Evolutionary conservation across 306 rosid genomes (phyloP), one percentile per base, ranked within the genome.

Genomic region (Cucumis cinereus): DNA sequence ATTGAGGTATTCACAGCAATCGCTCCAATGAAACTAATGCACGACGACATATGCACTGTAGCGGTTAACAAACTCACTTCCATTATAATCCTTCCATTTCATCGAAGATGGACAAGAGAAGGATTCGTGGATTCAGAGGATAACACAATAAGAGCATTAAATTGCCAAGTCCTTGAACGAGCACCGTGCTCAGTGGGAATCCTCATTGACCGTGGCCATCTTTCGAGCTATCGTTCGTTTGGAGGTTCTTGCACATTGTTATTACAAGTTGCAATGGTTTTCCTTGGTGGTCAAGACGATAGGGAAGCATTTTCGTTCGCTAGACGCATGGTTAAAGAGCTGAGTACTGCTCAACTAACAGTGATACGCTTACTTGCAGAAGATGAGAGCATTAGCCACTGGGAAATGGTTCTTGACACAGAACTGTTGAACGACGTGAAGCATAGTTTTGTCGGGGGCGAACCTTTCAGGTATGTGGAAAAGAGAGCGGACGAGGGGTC

Each of bases 171-270:
- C 20, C 55, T 90, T 5, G 83, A 85, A n/a, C 76, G 77, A 58
- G 86, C 91, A 0, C 96, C 93, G 0, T 88, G 93, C 56, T 90
- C 96, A 0, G 88, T 88, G 3, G 93, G 93, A 5, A 77, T 90
- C 8, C 57, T 90, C 10, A 83, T 90, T 8, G 87, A 88, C 26
- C 82, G 80, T 7, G 82, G 85, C 11, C 83, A 83, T 55, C 72
- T 82, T 35, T 23, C 80, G 0, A 83, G 76, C 35, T 7, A 57
- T 41, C 79, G 49, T 58, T 71, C 87, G 4, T 62, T 45, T 0
- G 85, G 62, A 26, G 71, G 80, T 3, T 86, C 89, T 0, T 7
- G 16, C 0, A 4, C 79, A 16, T 0, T 10, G 17, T 49, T 54
- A n/a, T 83, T 71, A 59, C 74, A 53, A 0, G 86, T 90, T 8